A percentile compares a stretch with the other conserved stretches of the same genome.
These are phyloP conservation scores for Poa annua DNA, from an alignment of 176 grass and related monocot species.

Conservation along the genomic window DNA sequence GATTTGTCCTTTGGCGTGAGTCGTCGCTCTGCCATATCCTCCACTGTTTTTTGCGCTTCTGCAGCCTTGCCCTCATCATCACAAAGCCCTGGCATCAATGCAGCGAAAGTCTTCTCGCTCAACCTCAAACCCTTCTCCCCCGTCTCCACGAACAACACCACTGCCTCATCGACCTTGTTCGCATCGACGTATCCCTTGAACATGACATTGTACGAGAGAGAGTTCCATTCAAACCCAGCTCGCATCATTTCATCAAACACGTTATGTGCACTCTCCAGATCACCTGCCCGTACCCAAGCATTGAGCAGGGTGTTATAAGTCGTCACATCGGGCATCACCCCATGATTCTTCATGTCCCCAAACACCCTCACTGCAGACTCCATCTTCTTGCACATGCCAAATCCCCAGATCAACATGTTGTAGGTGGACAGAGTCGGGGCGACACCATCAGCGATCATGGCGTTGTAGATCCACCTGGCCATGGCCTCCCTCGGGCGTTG, in stretches of 20 bases:
- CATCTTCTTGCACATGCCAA: conserved; percentile 83
- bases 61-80: conserved; percentile 61
- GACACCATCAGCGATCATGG: conserved; percentile 65
- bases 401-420: conserved; percentile 88
- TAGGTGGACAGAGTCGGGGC: conserved; percentile 66
- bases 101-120: conserved; percentile 92
- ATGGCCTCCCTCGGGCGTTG: conserved; percentile 76
- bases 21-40: conserved; percentile 68
- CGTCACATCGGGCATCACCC: conserved; percentile 55
- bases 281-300: conserved; percentile 62
- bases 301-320: conserved; percentile 85
- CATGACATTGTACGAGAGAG: too few relatives aligned
- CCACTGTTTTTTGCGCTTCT: conserved; percentile 61
- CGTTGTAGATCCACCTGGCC: conserved; percentile 81
- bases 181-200: too few relatives aligned
- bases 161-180: too few relatives aligned
- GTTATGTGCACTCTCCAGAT: conserved; percentile 77
- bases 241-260: too few relatives aligned
- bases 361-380: conserved; percentile 61
- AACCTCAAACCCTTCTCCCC: conserved; percentile 77
- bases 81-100: conserved; percentile 83
- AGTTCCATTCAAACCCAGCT: too few relatives aligned
- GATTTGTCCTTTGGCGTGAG: conserved; percentile 93
- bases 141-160: too few relatives aligned
- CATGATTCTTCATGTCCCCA: conserved; percentile 73